Evolutionary conservation across 1,139 yeast genomes (phyloP), one percentile per base, ranked within the genome.

Genomic region (Magnusiomyces clavatus): DNA sequence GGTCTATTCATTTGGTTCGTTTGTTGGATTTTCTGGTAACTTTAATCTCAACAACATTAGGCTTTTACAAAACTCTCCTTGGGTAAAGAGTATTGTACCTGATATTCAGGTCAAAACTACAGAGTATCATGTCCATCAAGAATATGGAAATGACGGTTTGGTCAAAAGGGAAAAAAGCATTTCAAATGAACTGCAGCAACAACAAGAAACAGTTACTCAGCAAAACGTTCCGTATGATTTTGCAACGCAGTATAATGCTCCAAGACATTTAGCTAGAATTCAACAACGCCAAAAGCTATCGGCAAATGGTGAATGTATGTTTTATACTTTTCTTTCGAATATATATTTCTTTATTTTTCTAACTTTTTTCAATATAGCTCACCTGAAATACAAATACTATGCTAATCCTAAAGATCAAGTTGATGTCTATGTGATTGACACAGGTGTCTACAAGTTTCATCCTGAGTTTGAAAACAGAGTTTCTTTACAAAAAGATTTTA

Each of bases 361-460:
- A n/a, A 47, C 36, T 14, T 19, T 34, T 12, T 39, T 50, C 80
- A 31, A n/a, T 43, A 20, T 19, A 48, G 50, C 48, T 41, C 53
- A 50, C 20, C 42, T 48, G 57, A 71, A 73, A 19, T 66, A 62
- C 14, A 69, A 70, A n/a, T 68, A 66, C 45, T 64, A 69, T 53
- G 72, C 58, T 2, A 75, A 84, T 10, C 64, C 64, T 13, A 64
- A 60, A 0, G 63, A 68, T 12, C 77, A 75, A 24, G 85, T 86
- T 0, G 77, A 75, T 57, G 95, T 81, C 0, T 89, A 87, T 64
- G 79, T 89, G n/a, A 70, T 88, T 45, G 97, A 89, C 65, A 83
- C 95, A 0, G 95, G 95, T 0, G 69, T 86, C 31, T 72, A 73
- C 52, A 65, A 74, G 17, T 73, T 71, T 0, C 85, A 83, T 60